phyloP scores from a whole-genome alignment of 2,329 filamentous ascomycete species.

The Ustulina deusta region DNA sequence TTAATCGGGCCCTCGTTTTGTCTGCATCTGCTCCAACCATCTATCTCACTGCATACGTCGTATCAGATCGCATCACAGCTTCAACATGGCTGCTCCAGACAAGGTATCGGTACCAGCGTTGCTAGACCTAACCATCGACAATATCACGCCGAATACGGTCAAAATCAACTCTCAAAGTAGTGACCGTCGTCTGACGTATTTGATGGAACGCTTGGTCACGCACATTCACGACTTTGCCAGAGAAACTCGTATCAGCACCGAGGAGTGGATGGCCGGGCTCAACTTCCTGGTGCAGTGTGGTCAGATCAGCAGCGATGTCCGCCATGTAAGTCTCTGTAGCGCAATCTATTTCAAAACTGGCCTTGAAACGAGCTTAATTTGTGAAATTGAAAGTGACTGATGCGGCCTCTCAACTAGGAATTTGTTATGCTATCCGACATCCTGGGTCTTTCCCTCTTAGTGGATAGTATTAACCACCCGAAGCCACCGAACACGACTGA shows the following conservation, averaged over 20 bases:
- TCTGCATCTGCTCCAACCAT: conserved; percentile 13
- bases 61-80: background rate
- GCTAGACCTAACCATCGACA: conserved; percentile 80
- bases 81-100: conserved; percentile 44
- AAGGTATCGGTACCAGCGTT: conserved; percentile 58
- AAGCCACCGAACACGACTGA: conserved; percentile 78
- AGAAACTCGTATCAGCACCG: conserved; percentile 79
- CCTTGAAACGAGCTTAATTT: background rate
- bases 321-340: conserved; percentile 66
- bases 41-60: background rate
- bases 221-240: conserved; percentile 86
- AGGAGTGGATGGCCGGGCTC: conserved; percentile 82
- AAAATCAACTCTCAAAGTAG: conserved; percentile 78
- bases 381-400: conserved; percentile 27
- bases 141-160: conserved; percentile 82
- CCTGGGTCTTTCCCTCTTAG: conserved; percentile 81
- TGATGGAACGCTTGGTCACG: conserved; percentile 78
- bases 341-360: background rate
- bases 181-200: conserved; percentile 74
- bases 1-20: conserved; percentile 1
- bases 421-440: conserved; percentile 87
- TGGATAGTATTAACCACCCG: conserved; percentile 86
- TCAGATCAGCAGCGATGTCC: conserved; percentile 78
- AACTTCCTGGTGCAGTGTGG: conserved; percentile 78
- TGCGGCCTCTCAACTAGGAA: conserved; percentile 61